Base-by-base conservation (phyloP, 441 rosid species). In the Gossypium laxum region DNA sequence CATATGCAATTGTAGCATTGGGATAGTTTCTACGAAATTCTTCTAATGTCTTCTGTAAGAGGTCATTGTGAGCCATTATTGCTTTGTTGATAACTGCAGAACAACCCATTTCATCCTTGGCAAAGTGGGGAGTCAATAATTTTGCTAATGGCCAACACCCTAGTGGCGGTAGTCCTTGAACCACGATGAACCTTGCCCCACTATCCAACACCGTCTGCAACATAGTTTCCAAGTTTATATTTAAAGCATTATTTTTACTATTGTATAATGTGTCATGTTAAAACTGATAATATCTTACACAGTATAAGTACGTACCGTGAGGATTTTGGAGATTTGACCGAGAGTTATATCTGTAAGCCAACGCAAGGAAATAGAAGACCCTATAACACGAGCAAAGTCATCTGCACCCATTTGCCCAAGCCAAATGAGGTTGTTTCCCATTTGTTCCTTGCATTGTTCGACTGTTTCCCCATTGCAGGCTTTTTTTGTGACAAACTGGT, bases 161-260 rank as follows among this genome's bases (percentile, higher is more conserved):
- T 15, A 60, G n/a, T 0, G 86, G 84, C 8, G 86, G 85, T 18
- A 85, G 69, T 22, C 87, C 89, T 72, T 82, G 81, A 43, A 83
- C 82, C 15, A 85, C 80, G 1, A 83, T 1, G 72, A 57, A 77
- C 74, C 63, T 83, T 11, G 83, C 89, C 1, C 87, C 89, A 5
- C 28, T 63, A 0, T 76, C 81, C 30, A 79, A 38, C 71, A 82
- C 18, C 28, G 72, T 5, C 87, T 85, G 83, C 24, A 14, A 51
- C 2, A 74, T 68, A 51, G 48, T 15, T 30, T 48, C 11, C 19
- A 59, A 59, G 43, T 28, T 59, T 0, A 28, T 0, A 59, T 28
- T 28, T 6, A 45, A n/a, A 26, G 38, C 10, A 14, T 47, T n/a
- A 5, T 32, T 5, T 32, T 32, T 32, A 32, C 38, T 0, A 32